Base-by-base conservation (phyloP, 441 rosid genomes). In the Jatropha podagrica region DNA sequence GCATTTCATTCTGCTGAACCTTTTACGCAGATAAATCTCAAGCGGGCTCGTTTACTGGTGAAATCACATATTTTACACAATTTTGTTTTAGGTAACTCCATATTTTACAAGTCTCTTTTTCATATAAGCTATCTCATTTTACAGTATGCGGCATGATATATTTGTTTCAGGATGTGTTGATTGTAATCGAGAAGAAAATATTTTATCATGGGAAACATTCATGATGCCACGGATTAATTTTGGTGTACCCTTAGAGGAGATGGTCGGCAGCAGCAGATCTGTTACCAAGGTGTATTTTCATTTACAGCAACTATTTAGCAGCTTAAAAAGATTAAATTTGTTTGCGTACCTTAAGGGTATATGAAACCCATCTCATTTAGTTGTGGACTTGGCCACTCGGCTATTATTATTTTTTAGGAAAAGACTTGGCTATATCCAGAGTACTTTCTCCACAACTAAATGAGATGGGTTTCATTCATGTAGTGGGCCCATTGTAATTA, bases 41-140 rank as follows among this genome's bases (percentile, higher is more conserved):
- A 95, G 92, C 98, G 99, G 80, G 98, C 96, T 77, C 95, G 96
- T 65, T 80, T 89, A 63, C 85, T 95, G 71, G 92, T 87, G 68
- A 82, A 90, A 65, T 89, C 99, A 71, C 94, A 93, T 81, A 87
- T 95, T 73, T 54, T 77, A 77, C 74, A 78, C 77, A 85, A 91
- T 32, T 55, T 55, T 63, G 94, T 93, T 73, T 91, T 86, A 59
- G 98, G 98, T 93, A 83, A 81, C 44, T 76, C 26, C 27, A 65
- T 59, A 17, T 44, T 66, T 74, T 62, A 37, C 13, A 65, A 62
- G 55, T 68, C 14, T 37, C 59, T 68, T 69, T 26, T 64, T 74
- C 54, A 6, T 73, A 27, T 5, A 66, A 38, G 32, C 41, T 54
- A 46, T 49, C 68, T 65, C 62, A 52, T 56, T 42, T 26, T 65